These are phyloP conservation scores for Lotmaria passim DNA, from an alignment of 208 protist genomes.

Conservation along the genomic window DNA sequence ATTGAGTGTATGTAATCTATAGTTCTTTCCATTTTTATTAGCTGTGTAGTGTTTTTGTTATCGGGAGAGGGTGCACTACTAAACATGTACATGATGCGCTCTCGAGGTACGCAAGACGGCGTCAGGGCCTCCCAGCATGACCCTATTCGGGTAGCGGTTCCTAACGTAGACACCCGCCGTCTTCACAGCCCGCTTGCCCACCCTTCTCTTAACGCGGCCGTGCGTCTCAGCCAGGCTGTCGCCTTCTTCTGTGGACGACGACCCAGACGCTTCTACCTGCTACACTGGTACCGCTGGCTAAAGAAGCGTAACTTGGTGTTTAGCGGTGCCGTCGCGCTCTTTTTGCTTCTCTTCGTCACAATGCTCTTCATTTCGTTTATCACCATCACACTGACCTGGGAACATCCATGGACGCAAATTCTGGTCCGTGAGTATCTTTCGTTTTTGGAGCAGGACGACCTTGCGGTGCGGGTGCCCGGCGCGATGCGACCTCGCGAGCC, in stretches of 20 bases:
- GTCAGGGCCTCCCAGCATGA: background rate
- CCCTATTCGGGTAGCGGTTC: background rate
- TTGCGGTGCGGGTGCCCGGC: constrained; percentile 20
- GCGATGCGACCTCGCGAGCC: constrained; percentile 25
- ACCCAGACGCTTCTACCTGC: background rate
- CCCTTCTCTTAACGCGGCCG: background rate
- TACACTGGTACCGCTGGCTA: constrained; percentile 18
- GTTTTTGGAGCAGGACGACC: background rate
- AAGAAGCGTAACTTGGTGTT: constrained; percentile 6
- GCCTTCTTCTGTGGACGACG: background rate
- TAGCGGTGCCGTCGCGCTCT: background rate
- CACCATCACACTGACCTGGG: constrained; percentile 23
- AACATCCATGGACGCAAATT: constrained; percentile 16
- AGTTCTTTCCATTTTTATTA: background rate
- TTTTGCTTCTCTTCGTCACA: constrained; percentile 18
- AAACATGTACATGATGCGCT: constrained; percentile 17
- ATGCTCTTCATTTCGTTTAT: background rate
- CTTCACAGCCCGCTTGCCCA: background rate
- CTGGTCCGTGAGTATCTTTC: constrained; percentile 15
- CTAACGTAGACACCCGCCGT: background rate
- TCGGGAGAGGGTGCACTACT: too few species aligned
- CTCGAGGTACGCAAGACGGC: background rate
- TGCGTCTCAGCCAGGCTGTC: background rate
- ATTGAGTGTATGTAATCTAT: too few species aligned
- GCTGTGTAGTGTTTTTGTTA: background rate